These are phyloP conservation scores for Leptographium galeiforme DNA, from an alignment of 2,329 filamentous ascomycete species.

Conservation along the genomic window DNA sequence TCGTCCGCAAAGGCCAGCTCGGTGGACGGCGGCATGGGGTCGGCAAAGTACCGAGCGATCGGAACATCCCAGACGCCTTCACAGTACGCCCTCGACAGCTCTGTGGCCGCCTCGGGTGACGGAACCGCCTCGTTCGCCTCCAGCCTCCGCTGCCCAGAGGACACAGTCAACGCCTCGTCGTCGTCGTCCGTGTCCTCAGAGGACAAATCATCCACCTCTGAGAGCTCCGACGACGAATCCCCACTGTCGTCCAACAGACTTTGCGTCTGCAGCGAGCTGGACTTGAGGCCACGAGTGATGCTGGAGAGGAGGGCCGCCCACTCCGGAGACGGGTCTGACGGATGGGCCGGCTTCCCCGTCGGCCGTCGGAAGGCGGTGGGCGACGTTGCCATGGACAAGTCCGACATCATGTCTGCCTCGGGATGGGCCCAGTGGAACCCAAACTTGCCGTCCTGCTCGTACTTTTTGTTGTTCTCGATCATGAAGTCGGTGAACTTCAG, in stretches of 20 bases:
- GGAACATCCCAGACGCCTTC: conserved; percentile 35
- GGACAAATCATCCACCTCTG: neutral
- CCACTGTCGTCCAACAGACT: conserved; percentile 11
- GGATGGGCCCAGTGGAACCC: conserved; percentile 26
- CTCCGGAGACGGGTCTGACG: conserved; percentile 10
- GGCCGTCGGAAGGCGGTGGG: conserved; percentile 11
- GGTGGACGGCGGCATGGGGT: conserved; percentile 39
- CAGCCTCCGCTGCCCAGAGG: conserved; percentile 19
- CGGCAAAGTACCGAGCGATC: conserved; percentile 42
- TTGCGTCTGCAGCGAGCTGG: conserved; percentile 17
- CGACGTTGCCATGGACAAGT: conserved; percentile 8
- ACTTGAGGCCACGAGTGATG: conserved; percentile 21
- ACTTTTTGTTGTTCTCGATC: conserved; percentile 43
- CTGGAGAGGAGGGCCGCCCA: conserved; percentile 21
- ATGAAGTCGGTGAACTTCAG: conserved; percentile 40
- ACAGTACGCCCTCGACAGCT: conserved; percentile 34
- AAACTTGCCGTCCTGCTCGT: conserved; percentile 42
- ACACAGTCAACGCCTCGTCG: conserved; percentile 36
- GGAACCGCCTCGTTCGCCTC: conserved; percentile 13
- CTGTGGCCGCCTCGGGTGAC: conserved; percentile 32
- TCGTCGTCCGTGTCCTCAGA: conserved; percentile 27
- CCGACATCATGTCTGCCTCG: conserved; percentile 9
- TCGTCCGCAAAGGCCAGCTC: conserved; percentile 37
- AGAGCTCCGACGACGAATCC: conserved; percentile 6
- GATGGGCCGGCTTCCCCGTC: conserved; percentile 4